Evolutionary conservation across 2,329 filamentous ascomycete species (phyloP).

Genomic region (Mollisia scopiformis): DNA sequence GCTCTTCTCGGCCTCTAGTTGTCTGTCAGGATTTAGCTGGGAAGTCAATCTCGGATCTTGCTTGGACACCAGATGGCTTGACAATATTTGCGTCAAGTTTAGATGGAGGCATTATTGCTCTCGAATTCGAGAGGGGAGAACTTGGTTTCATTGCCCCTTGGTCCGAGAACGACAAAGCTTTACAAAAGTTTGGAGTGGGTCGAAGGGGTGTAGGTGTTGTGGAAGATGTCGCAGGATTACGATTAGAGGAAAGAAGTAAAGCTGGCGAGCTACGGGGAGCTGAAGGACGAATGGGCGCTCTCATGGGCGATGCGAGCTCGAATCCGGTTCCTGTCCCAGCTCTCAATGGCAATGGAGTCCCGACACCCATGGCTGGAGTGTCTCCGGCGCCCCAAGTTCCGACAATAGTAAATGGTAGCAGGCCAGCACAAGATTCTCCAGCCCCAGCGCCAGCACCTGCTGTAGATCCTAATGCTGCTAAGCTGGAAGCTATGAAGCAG

Average conservation of each 20-base stretch:
- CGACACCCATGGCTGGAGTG: conserved; percentile 28
- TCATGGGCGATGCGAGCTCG: conserved; percentile 81
- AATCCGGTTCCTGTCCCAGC: conserved; percentile 33
- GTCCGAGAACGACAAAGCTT: conserved; percentile 88
- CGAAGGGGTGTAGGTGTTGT: conserved; percentile 87
- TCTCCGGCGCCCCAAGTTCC: conserved; percentile 20
- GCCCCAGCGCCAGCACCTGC: conserved; percentile 45
- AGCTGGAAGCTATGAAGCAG: conserved; percentile 77
- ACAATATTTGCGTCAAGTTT: conserved; percentile 84
- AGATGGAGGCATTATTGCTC: conserved; percentile 83
- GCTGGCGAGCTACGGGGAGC: conserved; percentile 87
- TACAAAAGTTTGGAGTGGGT: conserved; percentile 90
- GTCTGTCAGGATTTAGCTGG: conserved; percentile 86
- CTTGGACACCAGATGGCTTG: conserved; percentile 92
- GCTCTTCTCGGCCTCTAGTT: conserved; percentile 86
- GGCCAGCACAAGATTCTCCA: conserved; percentile 36
- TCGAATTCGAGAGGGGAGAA: conserved; percentile 84
- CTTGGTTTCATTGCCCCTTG: conserved; percentile 84
- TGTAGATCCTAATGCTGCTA: conserved; percentile 57
- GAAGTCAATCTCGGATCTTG: conserved; percentile 92
- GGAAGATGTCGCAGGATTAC: conserved; percentile 86
- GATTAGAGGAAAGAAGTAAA: conserved; percentile 89
- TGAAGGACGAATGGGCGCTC: conserved; percentile 94
- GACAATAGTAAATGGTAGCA: conserved; percentile 29
- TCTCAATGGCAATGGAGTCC: conserved; percentile 31